These are phyloP conservation scores for Gracilaria domingensis DNA, from an alignment of 23 red algal genomes.

Conservation along the genomic window DNA sequence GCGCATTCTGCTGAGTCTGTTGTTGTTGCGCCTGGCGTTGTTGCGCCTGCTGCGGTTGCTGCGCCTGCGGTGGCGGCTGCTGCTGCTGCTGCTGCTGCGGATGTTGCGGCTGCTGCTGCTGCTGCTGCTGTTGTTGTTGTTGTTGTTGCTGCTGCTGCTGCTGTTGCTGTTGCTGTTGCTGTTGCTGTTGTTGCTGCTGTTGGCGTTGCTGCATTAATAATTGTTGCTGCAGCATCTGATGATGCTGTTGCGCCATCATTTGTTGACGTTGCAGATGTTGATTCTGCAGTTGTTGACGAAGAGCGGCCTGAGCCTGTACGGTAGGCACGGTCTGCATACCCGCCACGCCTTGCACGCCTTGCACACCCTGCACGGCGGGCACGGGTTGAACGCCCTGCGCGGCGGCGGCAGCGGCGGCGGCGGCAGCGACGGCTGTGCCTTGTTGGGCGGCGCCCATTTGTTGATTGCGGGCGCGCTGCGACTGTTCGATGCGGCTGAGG, in stretches of 20 bases:
- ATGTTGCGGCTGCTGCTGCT: conserved; percentile 11
- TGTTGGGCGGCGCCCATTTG: not conserved
- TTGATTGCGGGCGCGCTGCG: not conserved
- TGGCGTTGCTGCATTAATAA: conserved; percentile 18
- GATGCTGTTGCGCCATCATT: conserved; percentile 27
- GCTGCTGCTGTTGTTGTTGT: conserved; percentile 45
- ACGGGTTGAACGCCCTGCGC: not conserved
- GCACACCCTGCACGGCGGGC: not conserved
- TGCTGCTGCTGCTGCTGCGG: conserved; percentile 31
- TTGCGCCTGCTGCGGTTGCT: conserved; percentile 41
- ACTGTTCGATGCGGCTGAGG: conserved; percentile 40
- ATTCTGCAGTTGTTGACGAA: conserved; percentile 14
- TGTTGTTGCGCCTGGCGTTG: conserved; percentile 20
- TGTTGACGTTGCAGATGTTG: conserved; percentile 28
- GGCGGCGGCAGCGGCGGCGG: conserved; percentile 3
- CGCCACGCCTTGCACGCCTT: not conserved
- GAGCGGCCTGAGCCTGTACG: conserved; percentile 25
- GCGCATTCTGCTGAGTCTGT: not conserved
- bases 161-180: conserved; percentile 38
- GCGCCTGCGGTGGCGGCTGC: conserved; percentile 7
- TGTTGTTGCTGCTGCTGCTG: conserved; percentile 29
- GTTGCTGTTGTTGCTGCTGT: conserved; percentile 27
- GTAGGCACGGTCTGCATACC: not conserved
- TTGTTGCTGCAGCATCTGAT: conserved; percentile 34
- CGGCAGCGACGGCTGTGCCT: not conserved